These are phyloP conservation scores for Pisolithus thermaeus DNA, from an alignment of 1,284 basidiomycete species.

Conservation along the genomic window DNA sequence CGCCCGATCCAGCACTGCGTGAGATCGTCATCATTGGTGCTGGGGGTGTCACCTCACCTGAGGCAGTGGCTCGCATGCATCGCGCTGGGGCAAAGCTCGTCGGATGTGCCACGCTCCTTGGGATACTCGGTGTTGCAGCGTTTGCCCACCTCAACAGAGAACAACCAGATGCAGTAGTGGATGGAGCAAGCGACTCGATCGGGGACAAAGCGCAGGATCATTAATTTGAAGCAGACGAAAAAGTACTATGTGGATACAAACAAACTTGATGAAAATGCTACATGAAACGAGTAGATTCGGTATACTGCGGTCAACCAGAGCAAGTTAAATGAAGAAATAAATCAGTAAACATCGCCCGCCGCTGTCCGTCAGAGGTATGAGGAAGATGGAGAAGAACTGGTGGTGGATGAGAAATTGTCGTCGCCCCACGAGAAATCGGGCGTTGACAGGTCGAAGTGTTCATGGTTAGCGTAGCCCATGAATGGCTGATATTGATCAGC, in stretches of 20 bases:
- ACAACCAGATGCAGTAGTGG: neutral
- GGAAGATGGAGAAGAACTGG: slow-evolving; percentile 10
- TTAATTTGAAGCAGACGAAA: slow-evolving; percentile 1
- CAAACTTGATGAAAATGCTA: slow-evolving; percentile 2
- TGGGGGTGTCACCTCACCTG: slow-evolving; percentile 66
- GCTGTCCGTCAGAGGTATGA: slow-evolving; percentile 17
- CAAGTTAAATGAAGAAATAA: slow-evolving; percentile 27
- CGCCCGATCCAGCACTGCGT: slow-evolving; percentile 36
- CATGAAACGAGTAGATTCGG: slow-evolving; percentile 13
- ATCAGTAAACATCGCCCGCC: slow-evolving; percentile 4
- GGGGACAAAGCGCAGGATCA: neutral
- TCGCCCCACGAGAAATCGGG: slow-evolving; percentile 19
- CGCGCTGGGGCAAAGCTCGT: slow-evolving; percentile 66
- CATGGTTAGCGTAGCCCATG: slow-evolving; percentile 5
- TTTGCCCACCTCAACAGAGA: slow-evolving; percentile 46
- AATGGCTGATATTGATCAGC: slow-evolving; percentile 9
- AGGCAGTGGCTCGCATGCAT: slow-evolving; percentile 57
- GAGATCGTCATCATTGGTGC: slow-evolving; percentile 64
- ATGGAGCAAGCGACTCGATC: slow-evolving; percentile 12
- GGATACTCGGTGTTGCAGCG: slow-evolving; percentile 56
- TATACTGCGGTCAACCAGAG: slow-evolving; percentile 5
- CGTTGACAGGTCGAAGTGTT: slow-evolving; percentile 4
- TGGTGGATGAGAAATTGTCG: slow-evolving; percentile 10
- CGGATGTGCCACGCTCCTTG: slow-evolving; percentile 69
- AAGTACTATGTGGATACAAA: slow-evolving; percentile 14